These are phyloP conservation scores for Helminthosporium solani DNA, from an alignment of 2,329 filamentous ascomycete genomes.

Conservation along the genomic window DNA sequence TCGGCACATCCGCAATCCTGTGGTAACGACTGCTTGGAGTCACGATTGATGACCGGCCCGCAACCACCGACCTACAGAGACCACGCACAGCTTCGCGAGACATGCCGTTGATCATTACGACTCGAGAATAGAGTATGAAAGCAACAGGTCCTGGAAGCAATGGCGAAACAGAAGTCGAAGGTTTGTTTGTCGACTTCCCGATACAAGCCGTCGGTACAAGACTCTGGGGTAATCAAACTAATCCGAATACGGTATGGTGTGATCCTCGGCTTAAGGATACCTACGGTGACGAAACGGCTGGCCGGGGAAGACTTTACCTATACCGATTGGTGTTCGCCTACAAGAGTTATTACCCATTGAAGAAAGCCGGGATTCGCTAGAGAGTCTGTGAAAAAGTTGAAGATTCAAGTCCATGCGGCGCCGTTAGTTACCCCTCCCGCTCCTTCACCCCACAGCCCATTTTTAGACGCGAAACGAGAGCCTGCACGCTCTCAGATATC, in stretches of 20 bases:
- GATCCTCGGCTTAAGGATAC: neutral
- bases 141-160: constrained; percentile 21
- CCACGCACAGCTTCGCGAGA: constrained; percentile 34
- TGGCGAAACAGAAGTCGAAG: constrained; percentile 8
- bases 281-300: neutral
- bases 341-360: too few species aligned
- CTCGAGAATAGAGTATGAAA: constrained; percentile 13
- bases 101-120: constrained; percentile 34
- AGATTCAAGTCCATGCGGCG: too few species aligned
- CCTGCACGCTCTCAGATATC: too few species aligned
- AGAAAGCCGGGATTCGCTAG: too few species aligned
- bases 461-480: neutral
- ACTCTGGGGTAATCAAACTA: constrained; percentile 10
- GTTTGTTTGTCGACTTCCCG: constrained; percentile 7
- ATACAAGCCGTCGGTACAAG: constrained; percentile 10
- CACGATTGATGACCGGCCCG: constrained; percentile 25
- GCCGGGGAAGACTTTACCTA: neutral
- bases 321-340: neutral
- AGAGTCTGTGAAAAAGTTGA: too few species aligned
- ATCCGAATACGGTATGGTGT: neutral
- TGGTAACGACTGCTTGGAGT: neutral
- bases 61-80: constrained; percentile 23
- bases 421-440: too few species aligned
- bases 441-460: neutral
- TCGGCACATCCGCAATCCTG: constrained; percentile 17